Evolutionary conservation across 2,329 filamentous ascomycete genomes (phyloP), one percentile per base, ranked within the genome.

Genomic region (Aureobasidium mangrovei): DNA sequence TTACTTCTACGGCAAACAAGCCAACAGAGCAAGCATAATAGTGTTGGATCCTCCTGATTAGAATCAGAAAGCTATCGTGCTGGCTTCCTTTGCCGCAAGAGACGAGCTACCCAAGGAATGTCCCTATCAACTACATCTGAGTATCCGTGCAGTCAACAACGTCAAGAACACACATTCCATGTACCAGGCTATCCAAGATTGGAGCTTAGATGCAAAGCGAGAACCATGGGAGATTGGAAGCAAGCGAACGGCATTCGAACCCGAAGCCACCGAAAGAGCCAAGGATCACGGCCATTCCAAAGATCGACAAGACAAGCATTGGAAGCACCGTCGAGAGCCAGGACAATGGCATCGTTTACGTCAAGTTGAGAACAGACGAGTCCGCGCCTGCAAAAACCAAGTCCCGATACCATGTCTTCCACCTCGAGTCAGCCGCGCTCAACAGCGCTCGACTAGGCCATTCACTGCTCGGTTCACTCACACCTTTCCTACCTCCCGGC

Each of bases 161-260:
- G 27, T 48, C 7, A 35, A 48, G 38, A 10, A n/a, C 26, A 10
- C n/a, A n/a, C n/a, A n/a, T n/a, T 6, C 35, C 27, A 48, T 48
- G 35, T 24, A 48, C 31, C 45, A 48, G 39, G 45, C 35, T 24
- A 39, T 48, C 4, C 45, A 48, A 24, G 35, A 48, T 31, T 48
- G 45, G 45, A 26, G 18, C 12, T 48, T 39, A 3, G 45, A 48
- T 48, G 33, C 45, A 31, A 9, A 48, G 33, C 45, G 45, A 18
- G 45, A 48, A 48, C 3, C 45, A 18, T 48, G 32, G 32, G 28
- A 47, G 33, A 47, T 29, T 47, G 44, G 44, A 47, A 38, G 44
- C 44, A 28, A 48, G 45, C 45, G 45, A 48, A 48, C 45, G 39
- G 10, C 33, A 48, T 40, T 48, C 45, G 24, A 39, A 48, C n/a